Evolutionary conservation across 805 yeast species (phyloP), one percentile per base, ranked within the genome.

Genomic region (Saccharomycopsis guyanensis): DNA sequence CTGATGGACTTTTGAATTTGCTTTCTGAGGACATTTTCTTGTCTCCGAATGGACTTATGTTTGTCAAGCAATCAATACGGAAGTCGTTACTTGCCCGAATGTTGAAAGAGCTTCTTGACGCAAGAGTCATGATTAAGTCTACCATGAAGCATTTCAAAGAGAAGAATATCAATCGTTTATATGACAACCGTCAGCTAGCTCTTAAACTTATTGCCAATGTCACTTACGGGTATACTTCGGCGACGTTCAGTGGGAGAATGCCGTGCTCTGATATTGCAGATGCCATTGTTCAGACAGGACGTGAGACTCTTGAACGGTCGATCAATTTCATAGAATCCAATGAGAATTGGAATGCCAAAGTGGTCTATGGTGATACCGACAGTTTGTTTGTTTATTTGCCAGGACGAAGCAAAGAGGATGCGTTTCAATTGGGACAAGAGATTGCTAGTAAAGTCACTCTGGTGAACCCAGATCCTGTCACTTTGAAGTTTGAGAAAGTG

Each of bases 361-460:
- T 93, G 0, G 96, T 91, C 0, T 93, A 93, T 60, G 97, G 98
- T 3, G 98, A 93, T 60, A 93, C 98, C 0, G 98, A 93, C 62
- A 86, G 96, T 35, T 62, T 93, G 46, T 93, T 93, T 70, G 89
- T 93, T 2, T 83, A 86, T 58, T 69, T 93, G 3, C 97, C 97
- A 0, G 96, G 96, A 0, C 78, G 78, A 56, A 69, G 86, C 0
- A 76, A 72, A 52, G 73, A 66, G 2, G 91, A 88, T 24, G 97
- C 97, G 0, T 88, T 91, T 58, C 61, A 57, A 10, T 66, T 82
- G 37, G 98, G 97, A 0, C 63, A 70, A 25, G 80, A 76, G 37
- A 80, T 93, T 57, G 86, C 96, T 0, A 61, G 63, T 0, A 57
- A 63, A 40, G 72, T 93, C 2, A 82, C 96, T 0, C 63, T 67